phyloP scores from a whole-genome alignment of 148 eudicot species.

The Polygonum maritimum region DNA sequence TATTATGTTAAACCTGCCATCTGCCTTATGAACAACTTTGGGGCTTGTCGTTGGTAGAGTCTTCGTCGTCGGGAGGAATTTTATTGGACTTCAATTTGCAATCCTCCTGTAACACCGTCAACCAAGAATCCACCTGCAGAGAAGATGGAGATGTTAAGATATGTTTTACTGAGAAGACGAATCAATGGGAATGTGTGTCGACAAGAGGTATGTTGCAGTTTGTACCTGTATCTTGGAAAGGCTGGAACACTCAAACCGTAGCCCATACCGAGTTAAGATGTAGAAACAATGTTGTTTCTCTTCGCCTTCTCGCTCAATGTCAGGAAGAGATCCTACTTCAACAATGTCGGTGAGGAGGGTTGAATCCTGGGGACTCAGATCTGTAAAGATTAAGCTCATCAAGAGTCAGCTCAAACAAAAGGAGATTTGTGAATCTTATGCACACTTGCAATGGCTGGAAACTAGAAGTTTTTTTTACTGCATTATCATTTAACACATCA shows the following conservation, averaged over 20 bases:
- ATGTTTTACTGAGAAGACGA: neutral
- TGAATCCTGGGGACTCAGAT: slow-evolving; percentile 90
- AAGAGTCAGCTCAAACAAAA: neutral
- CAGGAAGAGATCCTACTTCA: slow-evolving; percentile 68
- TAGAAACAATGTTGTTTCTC: slow-evolving; percentile 65
- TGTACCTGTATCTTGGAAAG: slow-evolving; percentile 62
- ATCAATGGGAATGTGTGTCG: neutral
- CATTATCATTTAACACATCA: too few species aligned
- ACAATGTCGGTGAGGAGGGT: slow-evolving; percentile 66
- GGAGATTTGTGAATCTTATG: neutral
- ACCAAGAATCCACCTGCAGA: slow-evolving; percentile 63
- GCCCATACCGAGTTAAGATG: slow-evolving; percentile 61
- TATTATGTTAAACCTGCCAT: neutral
- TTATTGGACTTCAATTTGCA: slow-evolving; percentile 36
- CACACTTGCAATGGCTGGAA: neutral
- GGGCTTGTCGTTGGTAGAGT: neutral
- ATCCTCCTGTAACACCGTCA: slow-evolving; percentile 44
- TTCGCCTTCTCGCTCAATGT: slow-evolving; percentile 55
- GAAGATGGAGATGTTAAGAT: too few species aligned
- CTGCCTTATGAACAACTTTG: slow-evolving; percentile 19
- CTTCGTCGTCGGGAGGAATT: slow-evolving; percentile 16
- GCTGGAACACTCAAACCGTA: slow-evolving; percentile 78
- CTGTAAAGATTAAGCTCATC: slow-evolving; percentile 31
- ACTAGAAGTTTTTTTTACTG: too few species aligned
- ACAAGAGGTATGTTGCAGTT: neutral